Conservation (phyloP, 176 grass and related monocot species). For the Oryza punctata region DNA sequence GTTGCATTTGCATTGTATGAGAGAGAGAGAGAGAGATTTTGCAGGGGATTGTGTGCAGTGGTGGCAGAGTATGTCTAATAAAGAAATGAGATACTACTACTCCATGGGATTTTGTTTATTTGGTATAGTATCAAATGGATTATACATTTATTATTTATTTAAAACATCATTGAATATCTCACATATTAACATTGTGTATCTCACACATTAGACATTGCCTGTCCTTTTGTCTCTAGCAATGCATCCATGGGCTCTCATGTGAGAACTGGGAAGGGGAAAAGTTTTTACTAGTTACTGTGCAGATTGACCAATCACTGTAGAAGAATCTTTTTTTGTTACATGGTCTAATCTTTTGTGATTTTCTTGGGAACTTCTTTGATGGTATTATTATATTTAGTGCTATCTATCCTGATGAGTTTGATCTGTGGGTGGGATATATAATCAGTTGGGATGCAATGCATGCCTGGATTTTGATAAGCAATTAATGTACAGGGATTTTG, state of each 20-base stretch:
- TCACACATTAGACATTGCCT: not conserved
- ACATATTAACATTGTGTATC: not conserved
- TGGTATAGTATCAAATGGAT: not conserved
- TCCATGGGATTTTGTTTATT: not conserved
- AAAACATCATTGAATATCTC: not conserved
- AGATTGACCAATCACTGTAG: not conserved
- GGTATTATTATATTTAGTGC: not conserved
- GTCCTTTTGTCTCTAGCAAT: constrained; percentile 1
- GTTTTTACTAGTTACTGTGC: not conserved
- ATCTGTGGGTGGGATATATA: not conserved
- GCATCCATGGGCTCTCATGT: not conserved
- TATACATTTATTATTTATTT: not conserved
- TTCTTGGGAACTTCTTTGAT: not conserved
- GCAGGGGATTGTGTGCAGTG: not conserved
- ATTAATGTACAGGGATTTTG: not conserved
- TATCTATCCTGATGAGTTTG: not conserved
- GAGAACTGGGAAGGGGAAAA: not conserved
- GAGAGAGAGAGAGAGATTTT: not conserved
- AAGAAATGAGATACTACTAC: not conserved
- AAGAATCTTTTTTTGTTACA: not conserved
- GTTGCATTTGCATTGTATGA: not conserved
- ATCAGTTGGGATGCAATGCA: not conserved
- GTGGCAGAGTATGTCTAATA: not conserved
- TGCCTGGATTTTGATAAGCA: not conserved
- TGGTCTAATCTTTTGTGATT: not conserved